Evolutionary conservation across 805 yeast genomes (phyloP).

Genomic region (Metschnikowia chrysomelidarum): DNA sequence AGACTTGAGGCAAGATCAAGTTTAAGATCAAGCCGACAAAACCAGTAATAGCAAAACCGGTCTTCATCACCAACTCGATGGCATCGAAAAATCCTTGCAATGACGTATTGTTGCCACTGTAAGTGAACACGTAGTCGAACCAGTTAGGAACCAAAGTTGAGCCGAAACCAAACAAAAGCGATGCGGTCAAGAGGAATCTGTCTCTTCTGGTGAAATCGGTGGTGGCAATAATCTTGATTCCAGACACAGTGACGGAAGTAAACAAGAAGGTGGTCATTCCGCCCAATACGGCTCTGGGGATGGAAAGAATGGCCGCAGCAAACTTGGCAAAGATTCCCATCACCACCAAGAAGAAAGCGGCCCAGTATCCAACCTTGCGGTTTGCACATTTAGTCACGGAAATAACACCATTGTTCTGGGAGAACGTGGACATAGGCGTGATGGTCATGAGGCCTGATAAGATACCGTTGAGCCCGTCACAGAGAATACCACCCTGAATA

Average conservation of each 20-base stretch:
- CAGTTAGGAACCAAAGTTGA: constrained; percentile 19
- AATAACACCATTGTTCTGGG: constrained; percentile 94
- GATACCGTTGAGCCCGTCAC: constrained; percentile 81
- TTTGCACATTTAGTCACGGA: constrained; percentile 90
- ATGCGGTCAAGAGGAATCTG: constrained; percentile 19
- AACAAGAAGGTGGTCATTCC: constrained; percentile 22
- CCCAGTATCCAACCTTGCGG: constrained; percentile 75
- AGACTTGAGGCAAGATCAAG: constrained; percentile 19
- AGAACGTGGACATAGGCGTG: constrained; percentile 91
- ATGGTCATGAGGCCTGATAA: constrained; percentile 75
- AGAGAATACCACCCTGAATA: constrained; percentile 89
- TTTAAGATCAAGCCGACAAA: constrained; percentile 19
- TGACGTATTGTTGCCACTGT: constrained; percentile 16
- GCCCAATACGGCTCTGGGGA: constrained; percentile 54
- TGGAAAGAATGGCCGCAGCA: constrained; percentile 61
- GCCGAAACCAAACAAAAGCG: constrained; percentile 19
- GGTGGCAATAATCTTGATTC: constrained; percentile 21
- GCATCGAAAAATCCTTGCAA: constrained; percentile 18
- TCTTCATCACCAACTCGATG: constrained; percentile 19
- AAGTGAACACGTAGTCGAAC: constrained; percentile 18
- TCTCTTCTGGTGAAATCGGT: constrained; percentile 22
- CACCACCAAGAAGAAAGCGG: constrained; percentile 72
- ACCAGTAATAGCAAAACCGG: constrained; percentile 20
- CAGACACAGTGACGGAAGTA: constrained; percentile 21
- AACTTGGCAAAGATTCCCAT: constrained; percentile 77